Base-by-base conservation (phyloP, 2,329 filamentous ascomycete species). In the Epichloe sibirici region DNA sequence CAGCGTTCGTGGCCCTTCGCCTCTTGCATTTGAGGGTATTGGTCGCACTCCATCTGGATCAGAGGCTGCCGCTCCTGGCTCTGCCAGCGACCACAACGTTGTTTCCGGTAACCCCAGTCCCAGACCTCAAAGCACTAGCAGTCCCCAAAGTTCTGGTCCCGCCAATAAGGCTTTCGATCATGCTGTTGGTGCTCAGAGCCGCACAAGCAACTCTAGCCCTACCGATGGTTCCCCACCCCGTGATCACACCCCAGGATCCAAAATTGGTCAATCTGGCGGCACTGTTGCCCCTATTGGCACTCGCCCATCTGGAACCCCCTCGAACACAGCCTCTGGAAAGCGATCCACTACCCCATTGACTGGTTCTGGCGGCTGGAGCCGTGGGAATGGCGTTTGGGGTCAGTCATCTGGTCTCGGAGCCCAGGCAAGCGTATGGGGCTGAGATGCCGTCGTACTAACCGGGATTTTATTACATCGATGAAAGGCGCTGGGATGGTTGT, bases 371-470 rank as follows among this genome's bases (percentile, higher is more conserved):
- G 81, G 83, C 55, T 95, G 90, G 90, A 83, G 86, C 52, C 85
- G 82, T 64, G 85, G 86, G 59, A 85, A 83, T 58, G 85, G 83
- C 40, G 88, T 91, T 45, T 95, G 90, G 90, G 87, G 89, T 55
- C 85, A 83, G 63, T 88, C 87, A 63, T 87, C 83, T 58, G 81
- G 82, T 49, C 82, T 94, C 56, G 88, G 90, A 58, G 86, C 90
- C 56, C 89, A 94, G 67, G 90, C 90, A 58, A 94, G 89, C 58
- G 91, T 96, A 60, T 97, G 90, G 90, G 90, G 90, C 61, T 96
- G 83, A 51, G 31, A 31, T 37, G 9, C 5, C 3, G 6, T 31
- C 34, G 31, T 15, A 52, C 21, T 35, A 15, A 31, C 15, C 11
- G 9, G 35, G 40, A 48, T 48, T 51, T 48, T 15, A 21, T 47